Percentiles rank a stretch among this genome's conserved stretches.
Conservation (phyloP, 1,139 yeast genomes). For the Waltiozyma sp. region DNA sequence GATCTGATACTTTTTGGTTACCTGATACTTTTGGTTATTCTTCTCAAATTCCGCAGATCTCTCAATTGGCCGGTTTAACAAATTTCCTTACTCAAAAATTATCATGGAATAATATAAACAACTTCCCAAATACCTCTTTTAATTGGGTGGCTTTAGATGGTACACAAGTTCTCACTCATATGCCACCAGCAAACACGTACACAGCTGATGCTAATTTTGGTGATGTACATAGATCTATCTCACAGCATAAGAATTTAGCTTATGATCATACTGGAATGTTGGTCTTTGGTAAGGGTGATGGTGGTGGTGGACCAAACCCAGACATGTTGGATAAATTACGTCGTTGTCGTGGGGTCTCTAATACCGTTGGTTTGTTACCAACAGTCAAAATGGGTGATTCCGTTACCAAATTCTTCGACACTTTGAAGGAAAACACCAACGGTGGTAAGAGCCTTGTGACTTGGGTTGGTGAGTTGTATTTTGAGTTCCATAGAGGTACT, state of each 20-base stretch:
- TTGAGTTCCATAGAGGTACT: constrained; percentile 95
- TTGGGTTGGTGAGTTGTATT: constrained; percentile 89
- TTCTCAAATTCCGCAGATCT: constrained; percentile 88
- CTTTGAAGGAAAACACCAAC: constrained; percentile 49
- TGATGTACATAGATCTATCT: constrained; percentile 71
- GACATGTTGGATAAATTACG: constrained; percentile 89
- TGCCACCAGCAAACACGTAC: constrained; percentile 96
- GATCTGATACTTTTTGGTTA: constrained; percentile 76
- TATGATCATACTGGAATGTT: constrained; percentile 72
- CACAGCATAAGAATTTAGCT: constrained; percentile 74
- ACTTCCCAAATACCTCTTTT: constrained; percentile 80
- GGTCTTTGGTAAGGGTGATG: constrained; percentile 90
- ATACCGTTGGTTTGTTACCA: constrained; percentile 73
- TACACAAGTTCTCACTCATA: constrained; percentile 84
- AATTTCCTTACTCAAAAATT: constrained; percentile 86
- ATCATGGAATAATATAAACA: constrained; percentile 91
- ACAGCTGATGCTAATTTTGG: constrained; percentile 91
- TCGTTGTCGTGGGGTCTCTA: constrained; percentile 79
- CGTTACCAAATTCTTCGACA: constrained; percentile 70
- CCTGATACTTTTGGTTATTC: constrained; percentile 98
- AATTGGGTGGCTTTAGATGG: constrained; percentile 96
- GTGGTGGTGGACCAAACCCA: constrained; percentile 96
- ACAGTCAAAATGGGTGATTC: constrained; percentile 60
- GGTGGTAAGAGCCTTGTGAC: constrained; percentile 62
- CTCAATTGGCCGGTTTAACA: constrained; percentile 73